Percentiles rank a stretch among this genome's conserved stretches.
These are phyloP conservation scores for Leptosphaerulina australis DNA, from an alignment of 2,329 filamentous ascomycete genomes.

Conservation along the genomic window DNA sequence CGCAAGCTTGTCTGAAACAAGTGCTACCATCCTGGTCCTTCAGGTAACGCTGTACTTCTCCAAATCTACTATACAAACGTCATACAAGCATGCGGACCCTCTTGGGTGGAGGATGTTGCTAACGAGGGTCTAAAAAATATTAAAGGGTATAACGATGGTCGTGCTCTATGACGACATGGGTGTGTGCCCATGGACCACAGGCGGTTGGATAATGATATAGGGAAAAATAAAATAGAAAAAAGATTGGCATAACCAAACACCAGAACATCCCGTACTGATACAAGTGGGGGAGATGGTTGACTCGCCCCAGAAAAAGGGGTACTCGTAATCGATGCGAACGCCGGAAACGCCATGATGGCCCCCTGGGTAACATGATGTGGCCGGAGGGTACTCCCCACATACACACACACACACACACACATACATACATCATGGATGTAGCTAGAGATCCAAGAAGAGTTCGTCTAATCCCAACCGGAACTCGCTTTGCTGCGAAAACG, in stretches of 20 bases:
- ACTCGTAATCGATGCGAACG: conserved; percentile 34
- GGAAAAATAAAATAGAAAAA: conserved; percentile 11
- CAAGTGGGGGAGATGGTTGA: conserved; percentile 35
- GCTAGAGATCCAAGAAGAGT: conserved; percentile 42
- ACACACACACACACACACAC: too few relatives aligned
- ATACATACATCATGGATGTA: conserved; percentile 26
- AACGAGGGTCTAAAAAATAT: conserved; percentile 48
- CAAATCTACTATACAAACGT: conserved; percentile 46
- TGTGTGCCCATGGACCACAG: conserved; percentile 26
- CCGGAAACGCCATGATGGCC: conserved; percentile 29
- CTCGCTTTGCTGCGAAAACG: conserved; percentile 35
- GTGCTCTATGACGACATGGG: conserved; percentile 33
- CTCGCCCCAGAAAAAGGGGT: conserved; percentile 33
- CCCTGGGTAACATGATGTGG: conserved; percentile 14
- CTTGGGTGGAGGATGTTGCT: conserved; percentile 23
- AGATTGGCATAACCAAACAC: conserved; percentile 10
- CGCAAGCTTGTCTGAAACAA: conserved; percentile 28
- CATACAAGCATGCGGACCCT: conserved; percentile 33
- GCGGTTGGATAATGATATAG: conserved; percentile 19
- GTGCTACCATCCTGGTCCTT: conserved; percentile 1
- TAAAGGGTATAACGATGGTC: conserved; percentile 44
- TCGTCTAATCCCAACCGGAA: conserved; percentile 37
- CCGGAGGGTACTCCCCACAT: conserved; percentile 1
- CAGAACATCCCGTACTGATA: conserved; percentile 37
- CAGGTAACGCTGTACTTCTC: conserved; percentile 3